Evolutionary conservation across 129 eudicot genomes (phyloP).

Genomic region (Gnaphalium uliginosum): DNA sequence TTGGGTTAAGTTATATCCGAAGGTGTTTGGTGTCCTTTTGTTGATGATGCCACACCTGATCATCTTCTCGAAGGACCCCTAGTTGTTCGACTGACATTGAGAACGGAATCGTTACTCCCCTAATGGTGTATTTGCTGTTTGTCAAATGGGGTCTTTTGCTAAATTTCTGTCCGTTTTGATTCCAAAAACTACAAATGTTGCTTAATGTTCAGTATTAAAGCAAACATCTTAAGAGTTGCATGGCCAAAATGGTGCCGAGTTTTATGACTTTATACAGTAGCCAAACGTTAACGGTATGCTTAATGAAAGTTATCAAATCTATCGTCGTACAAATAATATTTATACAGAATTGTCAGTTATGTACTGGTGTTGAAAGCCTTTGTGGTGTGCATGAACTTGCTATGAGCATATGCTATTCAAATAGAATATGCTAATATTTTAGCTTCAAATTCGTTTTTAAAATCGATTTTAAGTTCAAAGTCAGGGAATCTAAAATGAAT

Average conservation of each 20-base stretch:
- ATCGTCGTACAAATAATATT: too few relatives aligned
- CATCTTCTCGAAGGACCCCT: too few relatives aligned
- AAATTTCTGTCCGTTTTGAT: too few relatives aligned
- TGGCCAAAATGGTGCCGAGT: not conserved
- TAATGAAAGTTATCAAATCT: not conserved
- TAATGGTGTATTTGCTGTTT: not conserved
- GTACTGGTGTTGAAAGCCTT: not conserved
- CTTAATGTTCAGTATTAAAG: too few relatives aligned
- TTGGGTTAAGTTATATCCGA: not conserved
- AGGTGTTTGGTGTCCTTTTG: not conserved
- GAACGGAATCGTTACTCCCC: too few relatives aligned
- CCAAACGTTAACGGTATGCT: not conserved
- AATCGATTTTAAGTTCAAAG: too few relatives aligned
- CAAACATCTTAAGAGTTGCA: not conserved
- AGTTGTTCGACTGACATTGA: too few relatives aligned
- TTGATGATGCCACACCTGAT: not conserved
- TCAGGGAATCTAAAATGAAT: too few relatives aligned
- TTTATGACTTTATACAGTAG: not conserved
- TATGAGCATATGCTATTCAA: not conserved
- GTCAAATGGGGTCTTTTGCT: not conserved
- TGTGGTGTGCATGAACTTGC: not conserved
- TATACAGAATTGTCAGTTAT: too few relatives aligned
- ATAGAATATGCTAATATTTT: not conserved
- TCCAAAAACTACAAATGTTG: too few relatives aligned
- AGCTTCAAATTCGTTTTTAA: too few relatives aligned